phyloP scores from a whole-genome alignment of 257 asterid species.

The Gentiana dahurica region DNA sequence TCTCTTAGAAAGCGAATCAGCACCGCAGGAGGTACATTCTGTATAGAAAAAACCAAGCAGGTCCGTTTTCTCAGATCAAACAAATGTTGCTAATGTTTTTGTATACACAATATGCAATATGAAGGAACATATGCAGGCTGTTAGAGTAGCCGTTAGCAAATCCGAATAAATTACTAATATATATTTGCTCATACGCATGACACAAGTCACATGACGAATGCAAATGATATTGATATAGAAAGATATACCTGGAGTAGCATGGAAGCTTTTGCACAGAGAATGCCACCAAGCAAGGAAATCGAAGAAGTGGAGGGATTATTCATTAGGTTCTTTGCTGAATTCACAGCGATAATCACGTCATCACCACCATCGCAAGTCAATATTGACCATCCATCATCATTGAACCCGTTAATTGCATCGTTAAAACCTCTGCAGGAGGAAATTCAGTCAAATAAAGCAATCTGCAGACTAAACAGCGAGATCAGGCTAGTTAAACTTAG shows the following conservation, averaged over 20 bases:
- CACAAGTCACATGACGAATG: too few species aligned
- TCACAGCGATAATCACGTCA: slow-evolving; percentile 69
- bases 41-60: slow-evolving; percentile 11
- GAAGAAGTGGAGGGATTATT: slow-evolving; percentile 28
- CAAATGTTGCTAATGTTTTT: neutral
- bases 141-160: too few species aligned
- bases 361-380: slow-evolving; percentile 69
- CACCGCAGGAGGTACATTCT: slow-evolving; percentile 91
- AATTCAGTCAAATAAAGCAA: slow-evolving; percentile 1
- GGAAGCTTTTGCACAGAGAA: slow-evolving; percentile 94
- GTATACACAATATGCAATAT: neutral
- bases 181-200: too few species aligned
- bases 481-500: too few species aligned
- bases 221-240: neutral
- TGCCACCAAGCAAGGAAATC: slow-evolving; percentile 60
- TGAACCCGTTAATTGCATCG: slow-evolving; percentile 85
- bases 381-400: slow-evolving; percentile 91
- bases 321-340: slow-evolving; percentile 42
- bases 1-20: slow-evolving; percentile 88
- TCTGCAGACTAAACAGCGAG: neutral
- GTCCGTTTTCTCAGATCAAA: neutral
- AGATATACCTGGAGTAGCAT: slow-evolving; percentile 79
- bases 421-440: slow-evolving; percentile 73
- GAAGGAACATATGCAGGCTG: neutral
- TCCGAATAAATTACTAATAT: too few species aligned